Evolutionary conservation across 352 stramenopile species (phyloP), one percentile per base, ranked within the genome.

Genomic region (Pilasporangium apinafurcum): DNA sequence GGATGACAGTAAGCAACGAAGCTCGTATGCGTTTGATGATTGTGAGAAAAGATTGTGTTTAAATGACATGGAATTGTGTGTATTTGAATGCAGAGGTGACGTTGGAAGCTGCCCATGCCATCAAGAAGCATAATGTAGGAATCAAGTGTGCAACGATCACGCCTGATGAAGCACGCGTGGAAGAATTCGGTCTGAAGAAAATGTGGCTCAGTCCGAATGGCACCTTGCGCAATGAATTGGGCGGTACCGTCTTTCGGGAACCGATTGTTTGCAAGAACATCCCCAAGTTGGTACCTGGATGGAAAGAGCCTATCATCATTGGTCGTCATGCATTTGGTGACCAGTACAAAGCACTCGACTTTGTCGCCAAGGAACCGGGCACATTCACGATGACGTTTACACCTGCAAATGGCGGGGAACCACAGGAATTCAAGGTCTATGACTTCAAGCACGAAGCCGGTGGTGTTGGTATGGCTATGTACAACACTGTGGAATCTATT

Each of bases 121-220:
- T 95, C 59, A 71, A 77, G 48, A 61, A 71, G 50, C 65, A 84
- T 62, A 68, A 88, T 48, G 78, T 91, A 32, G 83, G 81, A 44
- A 93, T 94, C 64, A 95, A 95, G 49, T 95, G 81, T 56, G 83
- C 82, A 37, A 95, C 83, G 36, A 95, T 94, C 64, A 95, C 83
- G 30, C 83, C 83, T 3, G 83, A 95, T 44, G 83, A 94, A 55
- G 60, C 69, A 46, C 79, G 83, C 27, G 75, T 94, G 20, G 59
- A 76, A 22, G 84, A 95, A 52, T 91, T 91, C 53, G 64, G 68
- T 12, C 70, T 91, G 42, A 88, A 90, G 71, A 79, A 91, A 53
- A 91, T 91, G 77, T 91, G 77, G 75, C 60, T 73, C 18, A 81
- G 62, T 38, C 82, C 82, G 24, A 94, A 95, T 58, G 82, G 84